Evolutionary conservation across 2,329 filamentous ascomycete genomes (phyloP).

Genomic region (Alternaria angustiovoidea): DNA sequence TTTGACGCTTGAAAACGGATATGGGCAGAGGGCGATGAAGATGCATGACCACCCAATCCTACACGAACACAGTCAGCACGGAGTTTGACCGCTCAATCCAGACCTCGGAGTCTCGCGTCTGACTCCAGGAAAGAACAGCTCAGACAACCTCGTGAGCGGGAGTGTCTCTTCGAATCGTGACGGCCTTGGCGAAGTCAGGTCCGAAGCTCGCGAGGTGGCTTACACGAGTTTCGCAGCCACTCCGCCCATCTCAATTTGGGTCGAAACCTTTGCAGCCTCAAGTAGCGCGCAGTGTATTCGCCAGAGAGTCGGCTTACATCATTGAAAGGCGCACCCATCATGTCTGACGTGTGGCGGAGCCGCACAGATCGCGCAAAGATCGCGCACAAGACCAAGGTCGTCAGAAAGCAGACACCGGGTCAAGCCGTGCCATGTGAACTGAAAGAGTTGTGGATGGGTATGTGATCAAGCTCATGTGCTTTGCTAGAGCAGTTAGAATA

Average conservation of each 20-base stretch:
- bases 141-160: neutral
- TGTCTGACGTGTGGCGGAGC: neutral
- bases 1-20: neutral
- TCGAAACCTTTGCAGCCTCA: neutral
- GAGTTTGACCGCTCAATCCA: neutral
- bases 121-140: neutral
- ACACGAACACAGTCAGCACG: slow-evolving; percentile 4
- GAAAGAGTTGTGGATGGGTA: neutral
- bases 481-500: neutral
- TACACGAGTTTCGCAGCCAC: neutral
- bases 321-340: neutral
- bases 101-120: neutral
- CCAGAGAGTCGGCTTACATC: neutral
- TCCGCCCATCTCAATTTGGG: neutral
- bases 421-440: neutral
- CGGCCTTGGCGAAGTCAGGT: no score
- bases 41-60: neutral
- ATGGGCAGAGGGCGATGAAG: neutral
- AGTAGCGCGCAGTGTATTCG: neutral
- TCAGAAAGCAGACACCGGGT: neutral
- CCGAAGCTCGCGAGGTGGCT: neutral
- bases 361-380: neutral
- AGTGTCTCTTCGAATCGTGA: neutral
- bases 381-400: neutral
- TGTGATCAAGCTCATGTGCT: neutral